phyloP scores from a whole-genome alignment of 345 rosid genomes.

The Moringa oleifera region DNA sequence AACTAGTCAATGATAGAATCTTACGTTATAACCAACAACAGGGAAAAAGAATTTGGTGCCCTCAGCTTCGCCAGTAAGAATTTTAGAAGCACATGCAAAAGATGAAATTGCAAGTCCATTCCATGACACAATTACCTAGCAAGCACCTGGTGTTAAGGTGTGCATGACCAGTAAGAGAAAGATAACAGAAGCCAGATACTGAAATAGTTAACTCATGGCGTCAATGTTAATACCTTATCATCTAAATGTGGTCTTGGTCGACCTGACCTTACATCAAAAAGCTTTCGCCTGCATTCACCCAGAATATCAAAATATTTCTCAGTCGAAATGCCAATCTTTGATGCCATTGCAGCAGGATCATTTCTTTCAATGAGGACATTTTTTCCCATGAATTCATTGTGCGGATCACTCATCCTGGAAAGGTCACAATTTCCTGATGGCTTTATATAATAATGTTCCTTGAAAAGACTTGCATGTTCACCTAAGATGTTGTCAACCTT shows the following conservation, averaged over 20 bases:
- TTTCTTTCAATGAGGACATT: slow-evolving; percentile 81
- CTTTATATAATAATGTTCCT: slow-evolving; percentile 77
- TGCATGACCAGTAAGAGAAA: not conserved
- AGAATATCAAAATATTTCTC: slow-evolving; percentile 62
- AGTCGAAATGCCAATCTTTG: slow-evolving; percentile 49
- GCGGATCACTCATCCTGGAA: slow-evolving; percentile 81
- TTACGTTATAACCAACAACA: slow-evolving; percentile 67
- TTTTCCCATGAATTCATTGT: slow-evolving; percentile 69
- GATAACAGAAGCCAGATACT: not conserved
- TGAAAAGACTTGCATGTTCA: slow-evolving; percentile 65
- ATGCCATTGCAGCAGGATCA: slow-evolving; percentile 55
- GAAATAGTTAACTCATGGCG: not conserved
- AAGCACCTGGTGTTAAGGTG: slow-evolving; percentile 13
- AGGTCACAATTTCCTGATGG: slow-evolving; percentile 83
- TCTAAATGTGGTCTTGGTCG: slow-evolving; percentile 91
- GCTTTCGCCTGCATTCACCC: slow-evolving; percentile 72
- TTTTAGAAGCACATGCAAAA: slow-evolving; percentile 83
- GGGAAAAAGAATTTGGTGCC: slow-evolving; percentile 54
- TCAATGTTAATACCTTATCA: slow-evolving; percentile 54
- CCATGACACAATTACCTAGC: slow-evolving; percentile 92
- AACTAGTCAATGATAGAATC: slow-evolving; percentile 16
- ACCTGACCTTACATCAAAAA: slow-evolving; percentile 55
- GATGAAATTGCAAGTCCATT: slow-evolving; percentile 86
- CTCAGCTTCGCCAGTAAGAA: slow-evolving; percentile 54
- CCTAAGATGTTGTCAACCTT: slow-evolving; percentile 78